Conservation (phyloP, 345 rosid genomes). For the Eutrema heterophyllum region DNA sequence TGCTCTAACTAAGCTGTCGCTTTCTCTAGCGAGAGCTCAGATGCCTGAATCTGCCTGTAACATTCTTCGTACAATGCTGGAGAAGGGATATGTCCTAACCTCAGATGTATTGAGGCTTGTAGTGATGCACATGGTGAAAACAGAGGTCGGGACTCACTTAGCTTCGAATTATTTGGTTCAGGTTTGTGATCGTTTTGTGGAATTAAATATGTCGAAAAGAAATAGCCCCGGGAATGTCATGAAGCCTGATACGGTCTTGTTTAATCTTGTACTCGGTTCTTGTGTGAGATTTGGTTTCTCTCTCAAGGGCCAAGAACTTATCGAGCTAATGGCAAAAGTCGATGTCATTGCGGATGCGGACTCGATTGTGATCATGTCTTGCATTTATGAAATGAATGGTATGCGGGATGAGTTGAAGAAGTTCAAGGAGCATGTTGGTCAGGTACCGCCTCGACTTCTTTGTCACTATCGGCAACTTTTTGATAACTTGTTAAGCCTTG, state of each 20-base stretch:
- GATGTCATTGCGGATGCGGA: slow-evolving; percentile 70
- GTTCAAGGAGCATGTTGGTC: slow-evolving; percentile 51
- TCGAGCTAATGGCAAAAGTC: slow-evolving; percentile 60
- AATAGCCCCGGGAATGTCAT: slow-evolving; percentile 22
- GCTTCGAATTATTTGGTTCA: slow-evolving; percentile 68
- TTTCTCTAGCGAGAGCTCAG: slow-evolving; percentile 70
- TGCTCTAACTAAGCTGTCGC: slow-evolving; percentile 43
- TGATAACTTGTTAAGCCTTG: slow-evolving; percentile 62
- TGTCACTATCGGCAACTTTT: slow-evolving; percentile 53
- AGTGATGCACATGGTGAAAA: slow-evolving; percentile 72
- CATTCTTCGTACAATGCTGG: slow-evolving; percentile 56
- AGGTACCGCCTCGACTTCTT: slow-evolving; percentile 37
- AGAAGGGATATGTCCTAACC: slow-evolving; percentile 33
- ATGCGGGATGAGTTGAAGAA: slow-evolving; percentile 71
- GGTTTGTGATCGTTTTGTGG: slow-evolving; percentile 42
- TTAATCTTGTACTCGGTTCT: slow-evolving; percentile 73
- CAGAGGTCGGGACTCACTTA: slow-evolving; percentile 57
- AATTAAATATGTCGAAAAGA: slow-evolving; percentile 12
- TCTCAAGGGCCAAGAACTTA: slow-evolving; percentile 65
- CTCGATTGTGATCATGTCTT: slow-evolving; percentile 52
- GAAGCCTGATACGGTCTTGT: slow-evolving; percentile 61
- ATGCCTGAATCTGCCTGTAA: slow-evolving; percentile 51
- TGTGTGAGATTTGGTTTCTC: slow-evolving; percentile 61
- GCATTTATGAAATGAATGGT: slow-evolving; percentile 66
- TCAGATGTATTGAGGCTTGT: slow-evolving; percentile 38